Evolutionary conservation across 345 rosid genomes (phyloP).

Genomic region (Odontarrhena argentea): DNA sequence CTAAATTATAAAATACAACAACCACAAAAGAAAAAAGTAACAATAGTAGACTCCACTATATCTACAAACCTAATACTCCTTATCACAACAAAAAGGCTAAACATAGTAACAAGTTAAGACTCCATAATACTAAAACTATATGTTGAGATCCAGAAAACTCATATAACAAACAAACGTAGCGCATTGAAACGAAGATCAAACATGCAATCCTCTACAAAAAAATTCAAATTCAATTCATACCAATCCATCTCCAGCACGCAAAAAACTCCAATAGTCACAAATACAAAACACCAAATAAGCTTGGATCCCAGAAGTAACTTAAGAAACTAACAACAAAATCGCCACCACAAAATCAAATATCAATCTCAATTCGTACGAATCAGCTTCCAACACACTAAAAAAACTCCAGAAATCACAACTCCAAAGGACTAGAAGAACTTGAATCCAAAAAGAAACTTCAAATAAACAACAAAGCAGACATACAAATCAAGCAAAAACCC

Average conservation of each 20-base stretch:
- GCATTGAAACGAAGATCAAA: slow-evolving; percentile 3
- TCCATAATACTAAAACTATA: not conserved
- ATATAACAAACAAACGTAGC: not conserved
- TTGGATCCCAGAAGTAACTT: too few species aligned
- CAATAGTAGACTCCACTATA: slow-evolving; percentile 1
- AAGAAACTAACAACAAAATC: too few species aligned
- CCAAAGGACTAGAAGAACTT: too few species aligned
- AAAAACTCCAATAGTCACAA: not conserved
- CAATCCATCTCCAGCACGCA: not conserved
- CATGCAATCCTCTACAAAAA: not conserved
- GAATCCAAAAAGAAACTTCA: too few species aligned
- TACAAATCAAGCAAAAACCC: too few species aligned
- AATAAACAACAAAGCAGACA: too few species aligned
- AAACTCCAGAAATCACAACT: not conserved
- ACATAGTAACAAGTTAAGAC: not conserved
- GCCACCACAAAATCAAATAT: not conserved
- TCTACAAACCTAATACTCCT: not conserved
- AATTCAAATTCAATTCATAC: not conserved
- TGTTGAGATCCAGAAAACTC: not conserved
- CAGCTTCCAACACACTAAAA: not conserved
- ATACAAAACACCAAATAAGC: too few species aligned
- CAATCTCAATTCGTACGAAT: not conserved
- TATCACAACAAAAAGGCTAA: not conserved
- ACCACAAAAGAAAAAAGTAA: not conserved
- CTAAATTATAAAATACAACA: not conserved